Conservation (phyloP, 2,329 filamentous ascomycete genomes). For the Fusarium proliferatum region DNA sequence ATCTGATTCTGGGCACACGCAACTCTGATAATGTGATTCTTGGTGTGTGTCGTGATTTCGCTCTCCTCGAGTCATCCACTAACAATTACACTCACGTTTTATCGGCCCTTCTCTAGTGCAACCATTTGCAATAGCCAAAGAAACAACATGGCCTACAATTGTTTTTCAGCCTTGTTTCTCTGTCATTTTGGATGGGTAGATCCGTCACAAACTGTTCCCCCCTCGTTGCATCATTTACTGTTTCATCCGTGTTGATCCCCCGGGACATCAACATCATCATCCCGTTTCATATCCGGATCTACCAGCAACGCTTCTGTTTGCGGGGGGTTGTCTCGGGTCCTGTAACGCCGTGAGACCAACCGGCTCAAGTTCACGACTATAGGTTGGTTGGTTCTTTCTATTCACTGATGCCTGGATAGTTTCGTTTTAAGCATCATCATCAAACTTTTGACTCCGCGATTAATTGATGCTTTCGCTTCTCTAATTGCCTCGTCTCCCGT, state of each 20-base stretch:
- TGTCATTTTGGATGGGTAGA: conserved; percentile 20
- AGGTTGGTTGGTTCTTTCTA: not conserved
- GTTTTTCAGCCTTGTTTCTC: conserved; percentile 20
- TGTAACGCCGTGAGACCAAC: conserved; percentile 7
- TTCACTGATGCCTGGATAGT: not conserved
- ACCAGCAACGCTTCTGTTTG: conserved; percentile 23
- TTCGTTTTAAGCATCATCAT: not conserved
- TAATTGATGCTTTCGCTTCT: conserved; percentile 15
- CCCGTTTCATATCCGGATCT: conserved; percentile 21
- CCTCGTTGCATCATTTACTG: conserved; percentile 33
- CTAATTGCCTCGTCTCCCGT: conserved; percentile 10
- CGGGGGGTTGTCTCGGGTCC: conserved; percentile 27
- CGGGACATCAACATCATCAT: conserved; percentile 4
- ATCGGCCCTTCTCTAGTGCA: conserved; percentile 29
- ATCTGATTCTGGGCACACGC: conserved; percentile 13
- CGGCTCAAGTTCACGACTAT: not conserved
- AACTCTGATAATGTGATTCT: not conserved
- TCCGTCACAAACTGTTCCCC: conserved; percentile 28
- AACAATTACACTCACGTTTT: not conserved
- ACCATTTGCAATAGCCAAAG: not conserved
- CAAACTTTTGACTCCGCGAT: conserved; percentile 12
- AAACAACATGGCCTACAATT: not conserved
- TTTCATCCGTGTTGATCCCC: conserved; percentile 36
- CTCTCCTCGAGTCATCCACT: not conserved
- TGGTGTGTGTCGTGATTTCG: not conserved